These are phyloP conservation scores for Pleurostoma richardsiae DNA, from an alignment of 2,329 filamentous ascomycete species.

Conservation along the genomic window DNA sequence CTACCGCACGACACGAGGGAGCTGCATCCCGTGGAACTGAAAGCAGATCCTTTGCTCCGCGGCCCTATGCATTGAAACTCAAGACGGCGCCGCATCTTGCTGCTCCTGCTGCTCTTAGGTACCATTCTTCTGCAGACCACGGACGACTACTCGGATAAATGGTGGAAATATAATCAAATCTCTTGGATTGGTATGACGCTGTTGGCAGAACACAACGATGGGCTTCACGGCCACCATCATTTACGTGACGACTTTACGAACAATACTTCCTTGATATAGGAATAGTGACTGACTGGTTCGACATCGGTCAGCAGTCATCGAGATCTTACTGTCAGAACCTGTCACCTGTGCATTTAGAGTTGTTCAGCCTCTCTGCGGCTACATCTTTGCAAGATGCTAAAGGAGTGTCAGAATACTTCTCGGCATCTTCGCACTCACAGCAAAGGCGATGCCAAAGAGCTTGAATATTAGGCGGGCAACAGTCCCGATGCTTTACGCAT, in stretches of 20 bases:
- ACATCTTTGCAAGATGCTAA: no score
- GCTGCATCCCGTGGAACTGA: constrained; percentile 9
- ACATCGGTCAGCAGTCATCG: neutral
- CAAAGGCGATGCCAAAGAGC: no score
- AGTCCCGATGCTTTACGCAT: no score
- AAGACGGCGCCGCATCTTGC: no score
- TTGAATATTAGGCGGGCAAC: no score
- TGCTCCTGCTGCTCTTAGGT: constrained; percentile 3
- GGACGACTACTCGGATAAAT: neutral
- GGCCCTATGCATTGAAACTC: no score
- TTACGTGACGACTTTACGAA: neutral
- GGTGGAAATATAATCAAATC: neutral
- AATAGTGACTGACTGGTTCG: neutral
- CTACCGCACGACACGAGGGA: constrained; percentile 9
- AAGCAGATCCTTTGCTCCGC: constrained; percentile 6
- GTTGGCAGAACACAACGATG: neutral
- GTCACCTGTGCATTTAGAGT: no score
- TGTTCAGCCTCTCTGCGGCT: no score
- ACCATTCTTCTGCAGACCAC: constrained; percentile 7
- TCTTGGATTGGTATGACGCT: neutral
- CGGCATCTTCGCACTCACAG: no score
- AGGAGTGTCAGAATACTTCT: no score
- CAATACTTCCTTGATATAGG: neutral
- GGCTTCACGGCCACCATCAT: neutral
- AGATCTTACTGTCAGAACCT: no score